These are phyloP conservation scores for Xylaria sp. DNA, from an alignment of 2,329 filamentous ascomycete species.

Conservation along the genomic window DNA sequence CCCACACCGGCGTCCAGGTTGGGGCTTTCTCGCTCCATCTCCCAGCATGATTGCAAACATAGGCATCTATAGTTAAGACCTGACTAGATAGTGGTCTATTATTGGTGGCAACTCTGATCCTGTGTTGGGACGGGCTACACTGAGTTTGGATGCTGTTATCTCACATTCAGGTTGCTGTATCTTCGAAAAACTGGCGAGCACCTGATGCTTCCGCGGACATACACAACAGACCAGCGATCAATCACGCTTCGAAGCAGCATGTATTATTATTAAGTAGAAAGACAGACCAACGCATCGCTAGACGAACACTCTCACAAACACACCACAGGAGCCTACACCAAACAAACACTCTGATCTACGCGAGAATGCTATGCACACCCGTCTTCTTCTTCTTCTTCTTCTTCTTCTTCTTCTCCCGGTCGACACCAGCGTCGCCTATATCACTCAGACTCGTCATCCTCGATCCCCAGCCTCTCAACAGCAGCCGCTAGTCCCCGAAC, in stretches of 20 bases:
- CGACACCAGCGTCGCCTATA: conserved; percentile 9
- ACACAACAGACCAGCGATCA: background rate
- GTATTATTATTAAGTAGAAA: background rate
- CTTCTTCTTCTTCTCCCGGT: conserved; percentile 7
- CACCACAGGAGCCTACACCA: background rate
- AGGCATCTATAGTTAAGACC: too few species aligned
- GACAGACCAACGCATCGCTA: background rate
- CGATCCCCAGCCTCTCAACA: conserved; percentile 64
- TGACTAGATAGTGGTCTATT: too few species aligned
- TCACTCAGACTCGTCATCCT: conserved; percentile 1
- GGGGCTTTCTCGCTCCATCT: too few species aligned
- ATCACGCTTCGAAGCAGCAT: background rate
- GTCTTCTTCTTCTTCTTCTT: background rate
- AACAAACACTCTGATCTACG: conserved; percentile 6
- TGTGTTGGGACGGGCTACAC: too few species aligned
- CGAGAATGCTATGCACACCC: conserved; percentile 29
- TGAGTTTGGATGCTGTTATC: background rate
- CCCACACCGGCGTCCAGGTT: too few species aligned
- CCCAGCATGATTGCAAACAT: too few species aligned
- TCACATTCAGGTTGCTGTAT: background rate
- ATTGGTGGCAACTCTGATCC: too few species aligned
- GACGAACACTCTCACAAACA: background rate
- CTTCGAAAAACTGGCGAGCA: background rate
- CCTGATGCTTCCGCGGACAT: background rate
- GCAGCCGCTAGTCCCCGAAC: conserved; percentile 75